Evolutionary conservation across 2,329 filamentous ascomycete species (phyloP).

Genomic region (Trichoderma citrinoviride): DNA sequence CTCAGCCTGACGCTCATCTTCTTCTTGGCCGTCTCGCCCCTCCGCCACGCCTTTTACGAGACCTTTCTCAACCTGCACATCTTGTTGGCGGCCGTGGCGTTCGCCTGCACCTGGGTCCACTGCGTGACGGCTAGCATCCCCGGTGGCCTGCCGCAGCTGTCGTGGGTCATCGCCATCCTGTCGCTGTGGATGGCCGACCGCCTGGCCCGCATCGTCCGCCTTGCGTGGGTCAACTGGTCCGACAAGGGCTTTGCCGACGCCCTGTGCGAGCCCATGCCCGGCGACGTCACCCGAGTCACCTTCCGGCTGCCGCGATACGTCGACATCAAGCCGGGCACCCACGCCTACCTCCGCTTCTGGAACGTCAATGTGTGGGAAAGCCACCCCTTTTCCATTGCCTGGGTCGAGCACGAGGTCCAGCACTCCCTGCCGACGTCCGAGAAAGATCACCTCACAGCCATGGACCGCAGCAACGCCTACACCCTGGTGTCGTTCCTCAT

Average conservation of each 20-base stretch:
- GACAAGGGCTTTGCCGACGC: slow-evolving; percentile 60
- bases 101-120: slow-evolving; percentile 77
- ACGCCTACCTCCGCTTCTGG: slow-evolving; percentile 71
- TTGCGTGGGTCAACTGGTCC: slow-evolving; percentile 66
- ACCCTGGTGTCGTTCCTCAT: slow-evolving; percentile 76
- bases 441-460: slow-evolving; percentile 40
- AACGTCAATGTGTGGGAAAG: slow-evolving; percentile 66
- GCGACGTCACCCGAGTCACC: slow-evolving; percentile 68
- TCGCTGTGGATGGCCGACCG: slow-evolving; percentile 76
- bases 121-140: slow-evolving; percentile 63
- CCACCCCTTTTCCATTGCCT: slow-evolving; percentile 77
- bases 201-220: slow-evolving; percentile 57
- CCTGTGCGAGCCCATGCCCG: slow-evolving; percentile 64
- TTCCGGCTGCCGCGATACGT: slow-evolving; percentile 66
- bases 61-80: slow-evolving; percentile 90
- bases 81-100: slow-evolving; percentile 63
- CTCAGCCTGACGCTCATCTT: slow-evolving; percentile 63
- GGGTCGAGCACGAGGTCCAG: slow-evolving; percentile 58
- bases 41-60: slow-evolving; percentile 96
- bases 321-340: slow-evolving; percentile 66
- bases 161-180: slow-evolving; percentile 72
- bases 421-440: slow-evolving; percentile 41
- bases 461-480: slow-evolving; percentile 43
- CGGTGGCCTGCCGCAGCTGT: slow-evolving; percentile 66
- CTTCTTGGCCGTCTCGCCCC: slow-evolving; percentile 69